Conservation (phyloP, 768 basidiomycete species). For the Lentinula sp. region DNA sequence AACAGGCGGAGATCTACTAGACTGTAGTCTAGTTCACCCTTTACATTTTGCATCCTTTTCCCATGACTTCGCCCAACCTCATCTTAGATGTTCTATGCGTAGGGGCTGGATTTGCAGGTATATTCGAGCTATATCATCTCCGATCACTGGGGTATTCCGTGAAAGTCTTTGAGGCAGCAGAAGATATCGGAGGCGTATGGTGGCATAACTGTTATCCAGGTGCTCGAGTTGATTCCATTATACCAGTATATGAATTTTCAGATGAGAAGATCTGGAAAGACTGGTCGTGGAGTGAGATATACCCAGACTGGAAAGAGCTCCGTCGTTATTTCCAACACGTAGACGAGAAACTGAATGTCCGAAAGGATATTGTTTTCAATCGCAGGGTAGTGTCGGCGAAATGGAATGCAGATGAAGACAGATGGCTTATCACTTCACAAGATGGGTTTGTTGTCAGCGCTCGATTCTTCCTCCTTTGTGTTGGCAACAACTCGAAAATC, state of each 20-base stretch:
- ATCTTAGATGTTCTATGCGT: constrained; percentile 16
- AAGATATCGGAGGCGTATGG: constrained; percentile 18
- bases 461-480: constrained; percentile 16
- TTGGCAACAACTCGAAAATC: constrained; percentile 17
- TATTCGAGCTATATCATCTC: constrained; percentile 7
- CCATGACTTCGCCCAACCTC: too few species aligned
- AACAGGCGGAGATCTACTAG: too few species aligned
- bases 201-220: constrained; percentile 20
- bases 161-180: constrained; percentile 9
- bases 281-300: constrained; percentile 11
- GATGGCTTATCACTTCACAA: constrained; percentile 16
- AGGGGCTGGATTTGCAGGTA: constrained; percentile 19
- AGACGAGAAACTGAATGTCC: constrained; percentile 19
- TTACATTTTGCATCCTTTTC: too few species aligned
- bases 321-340: constrained; percentile 16
- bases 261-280: constrained; percentile 19
- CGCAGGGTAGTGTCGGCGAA: constrained; percentile 15
- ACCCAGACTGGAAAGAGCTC: constrained; percentile 11
- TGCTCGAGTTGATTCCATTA: constrained; percentile 19
- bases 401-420: constrained; percentile 13
- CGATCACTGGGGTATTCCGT: neutral
- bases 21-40: too few species aligned
- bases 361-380: constrained; percentile 16
- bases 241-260: constrained; percentile 16
- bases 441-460: constrained; percentile 11